These are phyloP conservation scores for Pyrrhoderma lamaoense DNA, from an alignment of 1,284 basidiomycete species.

Conservation along the genomic window DNA sequence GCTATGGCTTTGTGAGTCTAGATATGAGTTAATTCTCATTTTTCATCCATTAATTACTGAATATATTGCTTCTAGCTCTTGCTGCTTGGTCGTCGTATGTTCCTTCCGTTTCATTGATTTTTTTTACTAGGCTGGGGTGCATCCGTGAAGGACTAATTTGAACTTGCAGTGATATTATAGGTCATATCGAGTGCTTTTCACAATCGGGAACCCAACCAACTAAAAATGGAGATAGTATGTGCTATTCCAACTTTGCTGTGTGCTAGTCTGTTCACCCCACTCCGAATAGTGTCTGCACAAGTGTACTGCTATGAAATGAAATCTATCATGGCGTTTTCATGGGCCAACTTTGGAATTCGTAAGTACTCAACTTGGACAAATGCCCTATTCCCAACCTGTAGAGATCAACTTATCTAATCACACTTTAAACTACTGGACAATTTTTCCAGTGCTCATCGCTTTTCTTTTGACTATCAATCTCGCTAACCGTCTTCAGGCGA, in stretches of 20 bases:
- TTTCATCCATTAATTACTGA: neutral
- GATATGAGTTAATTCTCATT: neutral
- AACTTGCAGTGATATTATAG: constrained; percentile 56
- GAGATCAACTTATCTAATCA: constrained; percentile 7
- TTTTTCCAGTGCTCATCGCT: constrained; percentile 34
- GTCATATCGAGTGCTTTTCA: constrained; percentile 53
- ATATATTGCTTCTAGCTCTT: constrained; percentile 41
- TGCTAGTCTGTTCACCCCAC: constrained; percentile 11
- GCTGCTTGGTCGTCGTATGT: constrained; percentile 67
- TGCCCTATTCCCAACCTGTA: constrained; percentile 27
- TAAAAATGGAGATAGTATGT: constrained; percentile 49
- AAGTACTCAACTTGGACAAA: constrained; percentile 32
- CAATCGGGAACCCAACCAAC: constrained; percentile 43
- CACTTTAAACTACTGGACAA: constrained; percentile 5
- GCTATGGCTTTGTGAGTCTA: constrained; percentile 57
- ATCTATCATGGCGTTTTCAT: constrained; percentile 69
- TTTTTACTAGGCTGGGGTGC: neutral
- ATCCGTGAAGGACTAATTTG: constrained; percentile 5
- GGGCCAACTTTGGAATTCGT: constrained; percentile 60
- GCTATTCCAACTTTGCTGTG: neutral
- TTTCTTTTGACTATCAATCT: constrained; percentile 38
- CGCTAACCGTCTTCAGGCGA: constrained; percentile 35
- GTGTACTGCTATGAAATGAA: constrained; percentile 72
- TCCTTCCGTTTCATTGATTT: no score
- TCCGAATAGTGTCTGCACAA: constrained; percentile 40